These are phyloP conservation scores for Metschnikowia orientalis DNA, from an alignment of 805 yeast species.

Conservation along the genomic window DNA sequence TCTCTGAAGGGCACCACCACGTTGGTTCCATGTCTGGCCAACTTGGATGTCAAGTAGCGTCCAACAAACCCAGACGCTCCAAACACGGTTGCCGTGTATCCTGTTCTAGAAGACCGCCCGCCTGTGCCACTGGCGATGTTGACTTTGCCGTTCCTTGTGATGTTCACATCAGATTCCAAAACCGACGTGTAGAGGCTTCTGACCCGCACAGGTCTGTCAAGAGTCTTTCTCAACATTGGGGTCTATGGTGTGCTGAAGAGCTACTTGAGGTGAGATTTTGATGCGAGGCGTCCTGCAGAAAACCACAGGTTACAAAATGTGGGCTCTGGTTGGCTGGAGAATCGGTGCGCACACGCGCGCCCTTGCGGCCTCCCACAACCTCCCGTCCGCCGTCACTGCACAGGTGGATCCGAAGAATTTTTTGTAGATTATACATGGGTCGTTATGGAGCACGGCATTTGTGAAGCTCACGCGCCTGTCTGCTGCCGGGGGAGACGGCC, in stretches of 20 bases:
- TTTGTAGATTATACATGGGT: constrained; percentile 4
- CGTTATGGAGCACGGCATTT: constrained; percentile 3
- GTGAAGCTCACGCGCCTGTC: too few species aligned
- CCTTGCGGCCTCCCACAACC: too few species aligned
- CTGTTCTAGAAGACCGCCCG: constrained; percentile 81
- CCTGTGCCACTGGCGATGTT: constrained; percentile 69
- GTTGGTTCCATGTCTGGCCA: constrained; percentile 78
- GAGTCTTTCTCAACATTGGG: constrained; percentile 26
- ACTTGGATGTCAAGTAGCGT: constrained; percentile 60
- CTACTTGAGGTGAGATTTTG: constrained; percentile 3
- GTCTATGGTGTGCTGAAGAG: not conserved
- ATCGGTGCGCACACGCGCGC: constrained; percentile 9
- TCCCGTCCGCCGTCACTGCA: too few species aligned
- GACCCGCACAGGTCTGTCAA: constrained; percentile 16
- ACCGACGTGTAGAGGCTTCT: constrained; percentile 40
- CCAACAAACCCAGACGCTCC: constrained; percentile 82
- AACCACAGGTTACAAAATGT: constrained; percentile 14
- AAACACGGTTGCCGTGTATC: constrained; percentile 83
- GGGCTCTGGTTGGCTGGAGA: constrained; percentile 20
- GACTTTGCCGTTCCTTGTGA: constrained; percentile 73
- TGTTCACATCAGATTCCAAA: constrained; percentile 56
- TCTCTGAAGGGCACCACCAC: constrained; percentile 79
- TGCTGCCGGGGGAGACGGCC: too few species aligned
- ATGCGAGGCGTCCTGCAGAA: constrained; percentile 11
- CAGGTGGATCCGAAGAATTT: too few species aligned